Conservation (phyloP, 768 basidiomycete genomes). For the Coprinellus micaceus region DNA sequence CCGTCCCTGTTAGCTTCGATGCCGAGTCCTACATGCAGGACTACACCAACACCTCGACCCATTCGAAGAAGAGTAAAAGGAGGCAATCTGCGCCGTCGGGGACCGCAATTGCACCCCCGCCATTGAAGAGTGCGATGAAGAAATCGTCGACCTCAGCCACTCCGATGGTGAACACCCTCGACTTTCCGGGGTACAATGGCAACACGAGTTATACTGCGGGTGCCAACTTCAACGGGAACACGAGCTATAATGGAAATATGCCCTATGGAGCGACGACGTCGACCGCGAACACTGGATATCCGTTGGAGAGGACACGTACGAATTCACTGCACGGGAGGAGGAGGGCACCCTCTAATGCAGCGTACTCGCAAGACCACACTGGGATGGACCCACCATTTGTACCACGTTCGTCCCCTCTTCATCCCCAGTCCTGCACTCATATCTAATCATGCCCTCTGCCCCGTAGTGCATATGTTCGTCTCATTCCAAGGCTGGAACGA, state of each 20-base stretch:
- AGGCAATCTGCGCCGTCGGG: constrained; percentile 4
- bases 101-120: constrained; percentile 1
- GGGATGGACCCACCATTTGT: constrained; percentile 8
- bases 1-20: constrained; percentile 24
- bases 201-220: constrained; percentile 2
- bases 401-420: neutral
- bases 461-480: constrained; percentile 67
- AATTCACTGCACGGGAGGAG: constrained; percentile 13
- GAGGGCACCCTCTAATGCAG: constrained; percentile 13
- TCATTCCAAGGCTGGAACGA: constrained; percentile 65
- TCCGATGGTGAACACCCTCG: constrained; percentile 6
- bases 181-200: constrained; percentile 4
- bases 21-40: constrained; percentile 25
- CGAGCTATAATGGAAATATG: no score
- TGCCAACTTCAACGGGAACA: no score
- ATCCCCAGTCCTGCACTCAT: neutral
- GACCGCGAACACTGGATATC: no score
- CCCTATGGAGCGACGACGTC: no score
- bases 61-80: constrained; percentile 7
- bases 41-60: neutral
- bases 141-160: constrained; percentile 7
- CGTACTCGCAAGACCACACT: constrained; percentile 4
- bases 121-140: constrained; percentile 13
- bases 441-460: constrained; percentile 7
- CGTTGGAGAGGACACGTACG: constrained; percentile 6